A percentile compares a stretch with the other conserved stretches of the same genome.
These are phyloP conservation scores for Dissophora globulifera DNA, from an alignment of 192 early-diverging fungal species.

Conservation along the genomic window DNA sequence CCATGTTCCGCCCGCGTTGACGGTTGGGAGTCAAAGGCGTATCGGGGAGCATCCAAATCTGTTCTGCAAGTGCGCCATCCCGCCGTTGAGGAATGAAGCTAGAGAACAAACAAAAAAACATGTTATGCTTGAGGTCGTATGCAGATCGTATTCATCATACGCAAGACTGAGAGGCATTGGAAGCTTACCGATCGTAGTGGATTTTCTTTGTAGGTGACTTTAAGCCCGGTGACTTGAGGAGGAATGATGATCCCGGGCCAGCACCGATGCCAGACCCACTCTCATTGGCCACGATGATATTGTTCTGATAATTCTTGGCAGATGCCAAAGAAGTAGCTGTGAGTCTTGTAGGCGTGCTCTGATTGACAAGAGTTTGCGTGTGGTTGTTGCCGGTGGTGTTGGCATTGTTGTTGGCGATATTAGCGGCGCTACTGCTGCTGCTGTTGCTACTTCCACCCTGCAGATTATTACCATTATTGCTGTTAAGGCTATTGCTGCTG, in stretches of 20 bases:
- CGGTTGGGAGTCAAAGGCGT: constrained; percentile 20
- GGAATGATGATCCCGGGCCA: neutral
- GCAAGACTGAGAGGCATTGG: no score
- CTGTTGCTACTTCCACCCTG: no score
- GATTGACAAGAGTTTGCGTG: constrained; percentile 7
- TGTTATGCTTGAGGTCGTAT: no score
- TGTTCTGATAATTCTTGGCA: no score
- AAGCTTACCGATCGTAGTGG: constrained; percentile 42
- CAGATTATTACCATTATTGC: constrained; percentile 5
- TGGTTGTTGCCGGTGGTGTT: neutral
- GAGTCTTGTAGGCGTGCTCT: neutral
- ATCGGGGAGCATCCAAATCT: constrained; percentile 18
- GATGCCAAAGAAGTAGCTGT: neutral
- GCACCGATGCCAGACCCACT: no score
- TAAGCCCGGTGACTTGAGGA: constrained; percentile 23
- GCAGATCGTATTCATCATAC: no score
- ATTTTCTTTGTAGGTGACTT: constrained; percentile 35
- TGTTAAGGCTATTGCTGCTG: constrained; percentile 6
- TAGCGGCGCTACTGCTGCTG: no score
- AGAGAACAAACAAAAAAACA: no score
- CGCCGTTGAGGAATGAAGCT: constrained; percentile 45
- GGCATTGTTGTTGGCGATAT: neutral
- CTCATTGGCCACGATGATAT: no score
- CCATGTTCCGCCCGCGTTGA: constrained; percentile 10
- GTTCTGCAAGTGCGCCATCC: constrained; percentile 33